phyloP scores from a whole-genome alignment of 2,329 filamentous ascomycete genomes.

The Clarireedia hainanense region DNA sequence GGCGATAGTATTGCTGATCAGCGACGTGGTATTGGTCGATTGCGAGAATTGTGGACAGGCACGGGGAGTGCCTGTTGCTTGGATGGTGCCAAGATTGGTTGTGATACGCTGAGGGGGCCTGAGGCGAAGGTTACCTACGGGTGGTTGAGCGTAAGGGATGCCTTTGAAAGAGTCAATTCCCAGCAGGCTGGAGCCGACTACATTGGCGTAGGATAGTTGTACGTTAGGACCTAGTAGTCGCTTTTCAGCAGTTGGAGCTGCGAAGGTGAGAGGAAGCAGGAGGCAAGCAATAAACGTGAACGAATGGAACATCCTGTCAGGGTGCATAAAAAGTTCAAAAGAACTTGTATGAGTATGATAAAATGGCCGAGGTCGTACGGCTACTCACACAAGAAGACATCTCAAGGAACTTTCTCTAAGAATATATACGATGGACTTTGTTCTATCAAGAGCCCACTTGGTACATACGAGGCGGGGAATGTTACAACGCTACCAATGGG shows the following conservation, averaged over 20 bases:
- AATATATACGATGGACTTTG: too few species aligned
- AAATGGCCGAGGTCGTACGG: too few species aligned
- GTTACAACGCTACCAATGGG: too few species aligned
- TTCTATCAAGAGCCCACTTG: too few species aligned
- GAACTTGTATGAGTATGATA: too few species aligned
- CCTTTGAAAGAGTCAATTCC: conserved; percentile 3
- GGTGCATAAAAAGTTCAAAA: too few species aligned
- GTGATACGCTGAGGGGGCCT: conserved; percentile 30
- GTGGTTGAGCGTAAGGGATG: conserved; percentile 36
- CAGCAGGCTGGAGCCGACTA: not conserved
- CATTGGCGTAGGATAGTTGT: not conserved
- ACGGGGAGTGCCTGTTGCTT: conserved; percentile 23
- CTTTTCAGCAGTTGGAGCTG: not conserved
- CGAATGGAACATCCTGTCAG: too few species aligned
- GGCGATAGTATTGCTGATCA: not conserved
- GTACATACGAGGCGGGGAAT: too few species aligned
- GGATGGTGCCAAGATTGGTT: conserved; percentile 16
- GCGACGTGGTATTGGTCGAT: not conserved
- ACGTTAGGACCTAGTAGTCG: not conserved
- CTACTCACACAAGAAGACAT: too few species aligned
- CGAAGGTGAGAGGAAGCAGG: not conserved
- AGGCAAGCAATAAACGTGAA: not conserved
- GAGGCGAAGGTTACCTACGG: conserved; percentile 35
- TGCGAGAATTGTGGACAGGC: conserved; percentile 30
- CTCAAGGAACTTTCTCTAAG: too few species aligned